Conservation (phyloP, 129 eudicot genomes). For the Arctium minus region DNA sequence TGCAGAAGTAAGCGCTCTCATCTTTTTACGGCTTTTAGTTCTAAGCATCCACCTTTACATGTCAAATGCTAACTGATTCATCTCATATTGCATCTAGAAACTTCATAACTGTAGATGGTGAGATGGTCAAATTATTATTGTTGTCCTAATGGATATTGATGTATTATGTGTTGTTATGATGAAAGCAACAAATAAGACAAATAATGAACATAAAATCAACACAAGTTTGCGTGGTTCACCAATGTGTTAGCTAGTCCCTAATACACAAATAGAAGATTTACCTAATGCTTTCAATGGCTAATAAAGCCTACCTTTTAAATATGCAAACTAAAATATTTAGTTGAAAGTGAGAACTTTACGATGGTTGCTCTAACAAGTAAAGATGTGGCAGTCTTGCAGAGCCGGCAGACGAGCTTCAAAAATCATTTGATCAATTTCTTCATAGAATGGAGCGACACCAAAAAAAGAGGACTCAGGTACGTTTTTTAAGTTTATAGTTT, state of each 20-base stretch:
- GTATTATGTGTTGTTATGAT: neutral
- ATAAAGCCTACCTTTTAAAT: too few relatives aligned
- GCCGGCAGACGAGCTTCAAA: constrained; percentile 82
- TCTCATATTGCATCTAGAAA: neutral
- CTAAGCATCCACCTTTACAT: neutral
- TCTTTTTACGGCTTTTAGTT: neutral
- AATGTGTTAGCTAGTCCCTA: neutral
- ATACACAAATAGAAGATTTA: neutral
- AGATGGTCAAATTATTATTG: neutral
- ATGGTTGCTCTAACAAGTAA: constrained; percentile 8
- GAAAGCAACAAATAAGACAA: neutral
- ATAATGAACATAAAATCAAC: neutral
- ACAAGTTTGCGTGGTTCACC: neutral
- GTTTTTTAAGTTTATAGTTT: neutral
- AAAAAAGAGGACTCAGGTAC: constrained; percentile 60
- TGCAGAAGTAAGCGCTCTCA: constrained; percentile 63
- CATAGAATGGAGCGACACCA: constrained; percentile 54
- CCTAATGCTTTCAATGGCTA: too few relatives aligned
- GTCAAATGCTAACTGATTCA: neutral
- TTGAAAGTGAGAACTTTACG: neutral
- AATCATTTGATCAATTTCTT: constrained; percentile 80
- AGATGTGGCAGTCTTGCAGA: constrained; percentile 74
- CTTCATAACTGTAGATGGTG: neutral
- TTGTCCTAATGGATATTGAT: neutral
- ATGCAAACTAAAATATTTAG: too few relatives aligned